phyloP scores from a whole-genome alignment of 352 stramenopile genomes.

The Blastocystis sp. region DNA sequence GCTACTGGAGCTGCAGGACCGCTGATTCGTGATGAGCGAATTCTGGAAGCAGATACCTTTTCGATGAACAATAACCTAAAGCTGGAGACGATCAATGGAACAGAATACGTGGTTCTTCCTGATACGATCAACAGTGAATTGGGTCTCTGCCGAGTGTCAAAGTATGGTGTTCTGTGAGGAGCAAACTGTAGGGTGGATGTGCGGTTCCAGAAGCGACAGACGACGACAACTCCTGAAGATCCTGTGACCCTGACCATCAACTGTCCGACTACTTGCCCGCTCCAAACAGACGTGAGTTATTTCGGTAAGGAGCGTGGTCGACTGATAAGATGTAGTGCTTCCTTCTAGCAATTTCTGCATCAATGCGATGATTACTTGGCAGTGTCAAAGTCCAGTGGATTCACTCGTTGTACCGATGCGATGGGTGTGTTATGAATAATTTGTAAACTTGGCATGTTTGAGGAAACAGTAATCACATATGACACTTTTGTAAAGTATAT shows the following conservation, averaged over 20 bases:
- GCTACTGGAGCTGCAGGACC: not conserved
- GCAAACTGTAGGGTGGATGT: constrained; percentile 2
- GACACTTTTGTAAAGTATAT: not conserved
- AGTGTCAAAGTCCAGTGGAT: not conserved
- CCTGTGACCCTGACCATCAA: not conserved
- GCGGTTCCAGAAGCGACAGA: not conserved
- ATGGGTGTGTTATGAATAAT: constrained; percentile 49
- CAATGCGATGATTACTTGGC: constrained; percentile 23
- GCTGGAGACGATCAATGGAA: not conserved
- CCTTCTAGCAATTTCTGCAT: not conserved
- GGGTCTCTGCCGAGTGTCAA: not conserved
- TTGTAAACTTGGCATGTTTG: not conserved
- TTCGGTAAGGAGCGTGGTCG: not conserved
- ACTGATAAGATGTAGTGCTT: not conserved
- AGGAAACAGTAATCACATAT: not conserved
- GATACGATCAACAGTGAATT: not conserved
- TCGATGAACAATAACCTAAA: constrained; percentile 33
- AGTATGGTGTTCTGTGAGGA: not conserved
- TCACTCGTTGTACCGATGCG: not conserved
- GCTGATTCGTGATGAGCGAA: not conserved
- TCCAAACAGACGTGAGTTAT: not conserved
- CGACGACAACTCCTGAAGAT: not conserved
- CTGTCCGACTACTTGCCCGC: not conserved
- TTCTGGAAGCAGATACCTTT: constrained; percentile 1
- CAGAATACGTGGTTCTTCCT: not conserved